These are phyloP conservation scores for Flaveria bidentis DNA, from an alignment of 129 eudicot species.

Conservation along the genomic window DNA sequence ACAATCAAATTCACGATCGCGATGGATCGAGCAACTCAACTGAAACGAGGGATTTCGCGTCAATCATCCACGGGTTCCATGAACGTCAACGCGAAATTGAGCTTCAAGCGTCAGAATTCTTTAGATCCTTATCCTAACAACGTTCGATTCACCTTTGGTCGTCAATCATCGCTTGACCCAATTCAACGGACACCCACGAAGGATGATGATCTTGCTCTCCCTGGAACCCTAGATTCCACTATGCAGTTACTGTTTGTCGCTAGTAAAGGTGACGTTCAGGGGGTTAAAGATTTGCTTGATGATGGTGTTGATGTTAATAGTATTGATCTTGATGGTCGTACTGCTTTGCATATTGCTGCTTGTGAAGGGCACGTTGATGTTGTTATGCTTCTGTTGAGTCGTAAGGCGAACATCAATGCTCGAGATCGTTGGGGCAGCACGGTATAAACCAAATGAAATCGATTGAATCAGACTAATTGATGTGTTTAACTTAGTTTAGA, in stretches of 20 bases:
- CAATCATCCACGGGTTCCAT: conserved; percentile 82
- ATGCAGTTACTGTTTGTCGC: conserved; percentile 91
- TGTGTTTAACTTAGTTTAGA: neutral
- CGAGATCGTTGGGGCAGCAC: conserved; percentile 99
- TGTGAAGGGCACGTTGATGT: conserved; percentile 92
- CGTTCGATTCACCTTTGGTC: conserved; percentile 75
- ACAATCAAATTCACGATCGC: neutral
- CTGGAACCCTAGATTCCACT: conserved; percentile 77
- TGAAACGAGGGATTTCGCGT: conserved; percentile 82
- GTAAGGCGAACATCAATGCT: conserved; percentile 83
- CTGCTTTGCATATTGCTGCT: conserved; percentile 92
- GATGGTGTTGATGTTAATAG: conserved; percentile 93
- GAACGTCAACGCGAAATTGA: conserved; percentile 45
- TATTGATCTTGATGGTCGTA: conserved; percentile 94
- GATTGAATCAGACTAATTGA: neutral
- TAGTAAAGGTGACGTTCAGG: conserved; percentile 67
- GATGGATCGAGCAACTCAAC: conserved; percentile 57
- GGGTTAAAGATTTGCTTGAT: conserved; percentile 71
- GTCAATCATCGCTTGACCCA: conserved; percentile 95
- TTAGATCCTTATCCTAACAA: conserved; percentile 65
- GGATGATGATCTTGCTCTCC: conserved; percentile 56
- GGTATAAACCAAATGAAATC: conserved; percentile 38
- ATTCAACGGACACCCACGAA: conserved; percentile 46
- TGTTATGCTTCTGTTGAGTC: conserved; percentile 62
- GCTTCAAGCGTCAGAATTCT: conserved; percentile 72